Evolutionary conservation across 352 stramenopile species (phyloP).

Genomic region (Peronospora farinosa): DNA sequence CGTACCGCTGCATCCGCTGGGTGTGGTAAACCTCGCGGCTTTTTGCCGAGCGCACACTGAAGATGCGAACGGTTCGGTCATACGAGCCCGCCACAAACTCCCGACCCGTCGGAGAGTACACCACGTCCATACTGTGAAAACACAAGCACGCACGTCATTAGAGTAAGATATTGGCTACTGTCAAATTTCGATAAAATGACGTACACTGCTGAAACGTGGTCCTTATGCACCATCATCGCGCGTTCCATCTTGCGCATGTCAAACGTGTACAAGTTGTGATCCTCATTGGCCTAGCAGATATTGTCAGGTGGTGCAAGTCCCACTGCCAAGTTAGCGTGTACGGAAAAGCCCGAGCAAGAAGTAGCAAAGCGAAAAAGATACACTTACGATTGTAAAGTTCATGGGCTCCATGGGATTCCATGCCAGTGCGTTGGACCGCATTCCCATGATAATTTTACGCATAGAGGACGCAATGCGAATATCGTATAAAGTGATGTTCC

Average conservation of each 20-base stretch:
- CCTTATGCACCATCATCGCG: constrained; percentile 95
- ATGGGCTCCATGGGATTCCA: constrained; percentile 99
- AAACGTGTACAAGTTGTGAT: constrained; percentile 99
- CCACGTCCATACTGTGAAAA: constrained; percentile 88
- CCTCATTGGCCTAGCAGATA: constrained; percentile 90
- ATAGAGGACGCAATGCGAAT: constrained; percentile 87
- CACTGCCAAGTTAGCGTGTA: constrained; percentile 9
- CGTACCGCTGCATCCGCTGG: constrained; percentile 97
- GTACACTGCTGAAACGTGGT: constrained; percentile 95
- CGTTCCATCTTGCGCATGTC: constrained; percentile 97
- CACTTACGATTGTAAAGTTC: constrained; percentile 94
- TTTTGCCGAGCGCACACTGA: constrained; percentile 80
- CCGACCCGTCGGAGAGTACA: constrained; percentile 94
- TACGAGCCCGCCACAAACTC: constrained; percentile 98
- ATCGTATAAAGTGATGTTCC: constrained; percentile 91
- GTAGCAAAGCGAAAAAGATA: constrained; percentile 6
- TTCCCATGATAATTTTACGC: constrained; percentile 94
- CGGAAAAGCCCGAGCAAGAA: constrained; percentile 2
- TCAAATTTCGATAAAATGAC: constrained; percentile 24
- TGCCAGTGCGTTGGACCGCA: constrained; percentile 96
- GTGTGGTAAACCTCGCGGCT: constrained; percentile 95
- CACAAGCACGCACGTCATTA: constrained; percentile 3
- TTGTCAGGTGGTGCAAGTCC: constrained; percentile 9
- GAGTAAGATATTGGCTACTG: constrained; percentile 16
- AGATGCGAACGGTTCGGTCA: constrained; percentile 98